Evolutionary conservation across 805 yeast species (phyloP), one percentile per base, ranked within the genome.

Genomic region (Candida suzukii): DNA sequence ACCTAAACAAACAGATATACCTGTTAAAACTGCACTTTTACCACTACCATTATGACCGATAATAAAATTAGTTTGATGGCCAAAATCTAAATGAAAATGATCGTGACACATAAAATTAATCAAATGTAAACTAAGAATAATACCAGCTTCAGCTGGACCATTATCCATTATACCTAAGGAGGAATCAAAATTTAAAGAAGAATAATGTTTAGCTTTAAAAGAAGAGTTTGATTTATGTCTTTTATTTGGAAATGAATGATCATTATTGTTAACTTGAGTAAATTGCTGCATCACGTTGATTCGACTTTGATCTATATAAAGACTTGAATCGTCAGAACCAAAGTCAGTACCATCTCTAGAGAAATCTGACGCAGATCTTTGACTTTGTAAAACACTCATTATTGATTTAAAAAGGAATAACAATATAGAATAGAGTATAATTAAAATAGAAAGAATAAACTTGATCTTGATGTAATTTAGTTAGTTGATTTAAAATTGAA

Each of bases 1-100:
- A 18, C 97, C 97, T 2, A 91, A 61, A 2, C 95, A 91, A 5
- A 88, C 81, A 8, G 90, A 78, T 2, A 90, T 78, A 0, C 95
- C 96, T 0, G 96, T 88, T 44, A 90, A 64, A 17, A 90, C 73
- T 1, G 97, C 95, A 56, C 87, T 76, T 56, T 90, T 90, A 25
- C 98, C 98, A 30, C 90, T 79, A 2, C 98, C 98, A 54, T 90
- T 90, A 42, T 83, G 71, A 18, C 98, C 98, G 31, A 86, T 82
- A 42, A 90, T 86, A 55, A 90, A 84, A 58, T 90, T 90, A 50
- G 90, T 70, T 41, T 80, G 76, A 0, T 91, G 88, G 2, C 93
- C 93, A 26, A 90, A 70, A 3, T 71, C 74, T 9, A 93, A 63
- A 42, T 78, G 79, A 53, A 93, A 86, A 41, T 85, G 76, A 37